Conservation (phyloP, 176 grass and related monocot genomes). For the Oryza glumipatula region DNA sequence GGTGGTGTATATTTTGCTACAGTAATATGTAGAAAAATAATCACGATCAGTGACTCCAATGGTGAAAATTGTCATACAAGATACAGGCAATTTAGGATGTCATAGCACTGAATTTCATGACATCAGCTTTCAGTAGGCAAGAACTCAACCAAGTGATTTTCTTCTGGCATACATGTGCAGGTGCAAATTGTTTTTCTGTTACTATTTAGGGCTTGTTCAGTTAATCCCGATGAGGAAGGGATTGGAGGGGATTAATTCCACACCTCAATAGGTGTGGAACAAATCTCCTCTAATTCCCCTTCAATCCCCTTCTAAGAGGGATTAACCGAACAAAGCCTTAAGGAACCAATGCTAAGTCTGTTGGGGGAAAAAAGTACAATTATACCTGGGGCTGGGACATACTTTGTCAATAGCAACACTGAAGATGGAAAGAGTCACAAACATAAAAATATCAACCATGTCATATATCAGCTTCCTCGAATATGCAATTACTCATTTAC, state of each 20-base stretch:
- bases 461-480: neutral
- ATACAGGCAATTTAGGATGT: neutral
- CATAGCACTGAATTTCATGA: neutral
- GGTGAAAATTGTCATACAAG: neutral
- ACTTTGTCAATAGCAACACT: neutral
- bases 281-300: too few relatives aligned
- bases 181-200: neutral
- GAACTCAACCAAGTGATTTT: neutral
- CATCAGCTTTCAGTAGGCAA: neutral
- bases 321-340: neutral
- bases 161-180: neutral
- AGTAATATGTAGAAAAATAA: neutral
- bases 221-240: too few relatives aligned
- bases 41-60: neutral
- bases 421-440: neutral
- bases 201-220: too few relatives aligned
- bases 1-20: neutral
- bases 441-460: neutral
- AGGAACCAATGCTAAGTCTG: neutral
- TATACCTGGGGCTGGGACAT: neutral
- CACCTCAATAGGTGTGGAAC: too few relatives aligned
- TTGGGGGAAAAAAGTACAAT: neutral
- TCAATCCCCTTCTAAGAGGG: too few relatives aligned
- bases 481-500: neutral
- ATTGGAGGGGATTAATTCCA: too few relatives aligned